Evolutionary conservation across 768 basidiomycete genomes (phyloP).

Genomic region (Lentinula aciculospora): DNA sequence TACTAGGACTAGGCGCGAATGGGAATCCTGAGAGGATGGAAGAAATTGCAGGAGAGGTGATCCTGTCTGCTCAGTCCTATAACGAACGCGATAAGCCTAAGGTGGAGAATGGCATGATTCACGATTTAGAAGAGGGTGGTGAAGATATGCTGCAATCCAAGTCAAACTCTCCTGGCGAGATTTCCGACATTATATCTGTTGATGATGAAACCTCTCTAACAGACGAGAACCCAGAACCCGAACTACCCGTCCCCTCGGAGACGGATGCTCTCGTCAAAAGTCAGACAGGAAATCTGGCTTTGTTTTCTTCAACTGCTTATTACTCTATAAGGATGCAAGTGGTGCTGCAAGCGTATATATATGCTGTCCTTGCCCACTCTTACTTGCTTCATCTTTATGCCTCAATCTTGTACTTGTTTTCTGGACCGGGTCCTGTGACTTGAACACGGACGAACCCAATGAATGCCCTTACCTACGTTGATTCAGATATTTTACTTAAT

Average conservation of each 20-base stretch:
- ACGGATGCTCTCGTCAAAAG: neutral
- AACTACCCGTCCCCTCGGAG: neutral
- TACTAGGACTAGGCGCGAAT: neutral
- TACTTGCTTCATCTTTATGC: constrained; percentile 5
- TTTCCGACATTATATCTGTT: neutral
- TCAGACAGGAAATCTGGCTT: neutral
- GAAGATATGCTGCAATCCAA: neutral
- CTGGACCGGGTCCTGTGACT: neutral
- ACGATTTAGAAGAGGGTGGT: neutral
- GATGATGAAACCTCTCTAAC: neutral
- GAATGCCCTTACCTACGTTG: neutral
- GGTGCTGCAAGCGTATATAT: neutral
- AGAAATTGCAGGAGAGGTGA: neutral
- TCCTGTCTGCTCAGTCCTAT: neutral
- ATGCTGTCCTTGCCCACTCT: neutral
- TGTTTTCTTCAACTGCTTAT: neutral
- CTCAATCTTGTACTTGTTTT: neutral
- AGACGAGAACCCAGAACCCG: neutral
- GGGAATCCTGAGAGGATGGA: neutral
- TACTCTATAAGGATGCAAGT: neutral
- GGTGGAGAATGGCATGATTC: neutral
- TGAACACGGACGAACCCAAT: neutral
- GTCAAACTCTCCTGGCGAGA: neutral
- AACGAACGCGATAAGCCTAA: neutral
- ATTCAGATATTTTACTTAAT: neutral